Evolutionary conservation across 2,329 filamentous ascomycete species (phyloP).

Genomic region (Alternaria longipes): DNA sequence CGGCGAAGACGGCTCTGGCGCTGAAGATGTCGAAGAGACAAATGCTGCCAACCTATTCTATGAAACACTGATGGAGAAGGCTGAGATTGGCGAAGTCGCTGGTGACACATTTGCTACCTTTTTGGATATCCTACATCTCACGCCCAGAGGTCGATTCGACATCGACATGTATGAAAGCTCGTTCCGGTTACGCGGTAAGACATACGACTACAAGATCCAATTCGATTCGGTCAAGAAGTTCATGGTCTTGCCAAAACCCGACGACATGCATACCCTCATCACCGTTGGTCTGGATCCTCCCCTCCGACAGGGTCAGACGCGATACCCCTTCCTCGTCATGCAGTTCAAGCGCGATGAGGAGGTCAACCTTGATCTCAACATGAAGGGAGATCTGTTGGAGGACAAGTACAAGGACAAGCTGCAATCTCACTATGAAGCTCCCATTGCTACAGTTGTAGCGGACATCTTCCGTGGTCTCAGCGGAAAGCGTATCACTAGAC

Average conservation of each 20-base stretch:
- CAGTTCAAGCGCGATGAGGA: constrained; percentile 98
- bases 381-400: constrained; percentile 87
- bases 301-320: constrained; percentile 93
- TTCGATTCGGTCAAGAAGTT: constrained; percentile 99
- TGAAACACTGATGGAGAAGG: constrained; percentile 96
- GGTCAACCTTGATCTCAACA: constrained; percentile 94
- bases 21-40: constrained; percentile 76
- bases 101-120: constrained; percentile 98
- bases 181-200: constrained; percentile 96
- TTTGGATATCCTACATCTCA: constrained; percentile 94
- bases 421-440: constrained; percentile 83
- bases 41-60: constrained; percentile 98
- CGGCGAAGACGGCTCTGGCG: constrained; percentile 68
- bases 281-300: constrained; percentile 94
- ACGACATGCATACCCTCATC: constrained; percentile 94
- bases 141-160: constrained; percentile 97
- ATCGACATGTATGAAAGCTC: constrained; percentile 99
- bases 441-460: constrained; percentile 90
- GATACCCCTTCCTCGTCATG: constrained; percentile 99
- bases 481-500: constrained; percentile 93
- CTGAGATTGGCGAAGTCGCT: constrained; percentile 98
- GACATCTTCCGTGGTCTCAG: constrained; percentile 95
- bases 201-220: constrained; percentile 99
- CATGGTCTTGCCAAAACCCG: constrained; percentile 97
- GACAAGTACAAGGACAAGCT: constrained; percentile 90